Conservation (phyloP, 106 monocot genomes). For the Posidonia australis region DNA sequence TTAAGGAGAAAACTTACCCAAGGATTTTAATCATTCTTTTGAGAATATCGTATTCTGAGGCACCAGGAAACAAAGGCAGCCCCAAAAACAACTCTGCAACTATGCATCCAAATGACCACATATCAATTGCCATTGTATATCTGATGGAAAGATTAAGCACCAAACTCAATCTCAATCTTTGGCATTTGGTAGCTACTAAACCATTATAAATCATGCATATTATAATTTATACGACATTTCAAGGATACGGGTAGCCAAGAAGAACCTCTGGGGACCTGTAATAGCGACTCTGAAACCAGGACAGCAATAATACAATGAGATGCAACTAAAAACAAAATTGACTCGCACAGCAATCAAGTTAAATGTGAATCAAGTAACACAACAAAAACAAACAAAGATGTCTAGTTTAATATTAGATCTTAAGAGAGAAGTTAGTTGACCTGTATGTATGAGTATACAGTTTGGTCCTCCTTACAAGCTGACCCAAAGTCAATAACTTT, state of each 20-base stretch:
- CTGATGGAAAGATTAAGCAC: constrained; percentile 47
- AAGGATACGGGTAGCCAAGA: constrained; percentile 97
- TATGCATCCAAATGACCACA: constrained; percentile 99
- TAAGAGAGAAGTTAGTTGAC: constrained; percentile 18
- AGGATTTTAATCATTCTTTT: constrained; percentile 77
- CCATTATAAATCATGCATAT: background rate
- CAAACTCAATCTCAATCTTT: background rate
- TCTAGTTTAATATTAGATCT: background rate
- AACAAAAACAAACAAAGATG: background rate
- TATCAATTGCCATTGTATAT: constrained; percentile 92
- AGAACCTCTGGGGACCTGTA: constrained; percentile 98
- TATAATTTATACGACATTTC: background rate
- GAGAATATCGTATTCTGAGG: constrained; percentile 91
- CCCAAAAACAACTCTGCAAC: constrained; percentile 90
- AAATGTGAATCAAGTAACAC: background rate
- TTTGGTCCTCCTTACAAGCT: constrained; percentile 77
- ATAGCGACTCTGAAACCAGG: constrained; percentile 77
- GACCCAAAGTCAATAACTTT: constrained; percentile 99
- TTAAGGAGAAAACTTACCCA: constrained; percentile 32
- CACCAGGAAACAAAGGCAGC: constrained; percentile 88
- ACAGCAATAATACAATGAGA: constrained; percentile 1
- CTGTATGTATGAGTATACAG: constrained; percentile 98
- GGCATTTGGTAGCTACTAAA: background rate
- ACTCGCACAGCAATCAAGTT: background rate
- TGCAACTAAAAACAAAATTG: background rate